A percentile compares a stretch with the other conserved stretches of the same genome.
phyloP scores from a whole-genome alignment of 768 basidiomycete species.

The Lentinula edodes region DNA sequence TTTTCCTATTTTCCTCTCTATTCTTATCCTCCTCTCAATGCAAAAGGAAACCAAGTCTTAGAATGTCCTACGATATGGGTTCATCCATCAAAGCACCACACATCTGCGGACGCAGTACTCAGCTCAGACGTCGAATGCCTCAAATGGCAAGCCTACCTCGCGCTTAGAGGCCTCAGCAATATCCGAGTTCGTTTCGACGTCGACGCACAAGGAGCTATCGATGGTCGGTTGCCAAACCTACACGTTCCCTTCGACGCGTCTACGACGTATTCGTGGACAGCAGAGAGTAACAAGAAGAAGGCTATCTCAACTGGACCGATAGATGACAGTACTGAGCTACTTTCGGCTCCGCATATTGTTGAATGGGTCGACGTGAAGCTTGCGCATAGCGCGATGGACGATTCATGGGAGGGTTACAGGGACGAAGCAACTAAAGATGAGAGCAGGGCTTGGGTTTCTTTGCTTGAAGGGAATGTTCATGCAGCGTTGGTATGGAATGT shows the following conservation, averaged over 20 bases:
- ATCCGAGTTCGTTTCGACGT: conserved; percentile 66
- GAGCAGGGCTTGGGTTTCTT: conserved; percentile 75
- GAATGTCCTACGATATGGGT: conserved; percentile 59
- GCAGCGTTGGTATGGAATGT: conserved; percentile 56
- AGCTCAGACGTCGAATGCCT: conserved; percentile 61
- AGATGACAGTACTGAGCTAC: conserved; percentile 40
- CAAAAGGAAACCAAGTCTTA: conserved; percentile 19
- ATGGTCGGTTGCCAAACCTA: conserved; percentile 64
- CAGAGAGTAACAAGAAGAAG: conserved; percentile 15
- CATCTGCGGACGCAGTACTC: not conserved
- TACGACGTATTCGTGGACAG: conserved; percentile 5
- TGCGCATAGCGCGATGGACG: conserved; percentile 28
- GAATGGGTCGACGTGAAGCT: conserved; percentile 64
- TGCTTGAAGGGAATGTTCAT: conserved; percentile 74
- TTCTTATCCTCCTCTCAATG: conserved; percentile 38
- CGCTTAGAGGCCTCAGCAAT: conserved; percentile 36
- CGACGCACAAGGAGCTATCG: conserved; percentile 61
- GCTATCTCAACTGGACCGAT: conserved; percentile 9
- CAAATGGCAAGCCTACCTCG: conserved; percentile 81
- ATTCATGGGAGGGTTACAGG: conserved; percentile 61
- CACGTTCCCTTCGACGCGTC: conserved; percentile 41
- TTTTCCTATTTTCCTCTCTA: conserved; percentile 58
- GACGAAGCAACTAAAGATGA: conserved; percentile 59
- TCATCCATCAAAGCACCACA: conserved; percentile 22
- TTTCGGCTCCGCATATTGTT: conserved; percentile 64